phyloP scores from a whole-genome alignment of 2,329 filamentous ascomycete genomes.

The Fusarium napiforme region DNA sequence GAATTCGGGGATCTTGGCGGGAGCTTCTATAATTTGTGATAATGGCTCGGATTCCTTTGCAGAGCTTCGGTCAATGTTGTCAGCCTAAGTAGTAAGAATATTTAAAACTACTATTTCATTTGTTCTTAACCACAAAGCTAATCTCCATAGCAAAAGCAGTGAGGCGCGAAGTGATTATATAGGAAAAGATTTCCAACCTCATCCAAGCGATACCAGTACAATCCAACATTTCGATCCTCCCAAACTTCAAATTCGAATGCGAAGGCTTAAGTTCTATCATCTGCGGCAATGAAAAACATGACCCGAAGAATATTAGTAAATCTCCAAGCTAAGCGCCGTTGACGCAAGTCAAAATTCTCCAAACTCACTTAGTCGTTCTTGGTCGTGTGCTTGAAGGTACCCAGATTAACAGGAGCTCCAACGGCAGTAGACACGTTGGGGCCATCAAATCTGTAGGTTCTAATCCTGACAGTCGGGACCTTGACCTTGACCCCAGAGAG shows the following conservation, averaged over 20 bases:
- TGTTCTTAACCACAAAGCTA: background rate
- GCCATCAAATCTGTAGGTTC: background rate
- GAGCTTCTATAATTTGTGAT: background rate
- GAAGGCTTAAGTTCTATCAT: background rate
- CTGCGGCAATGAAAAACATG: background rate
- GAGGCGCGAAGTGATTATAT: background rate
- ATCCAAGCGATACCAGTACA: background rate
- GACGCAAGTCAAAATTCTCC: background rate
- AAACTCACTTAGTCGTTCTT: background rate
- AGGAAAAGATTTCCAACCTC: background rate
- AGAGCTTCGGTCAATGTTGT: background rate
- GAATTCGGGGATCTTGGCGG: background rate
- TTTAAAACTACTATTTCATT: accelerated
- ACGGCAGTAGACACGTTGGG: background rate
- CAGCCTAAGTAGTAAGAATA: background rate
- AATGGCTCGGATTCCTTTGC: background rate
- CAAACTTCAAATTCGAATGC: background rate
- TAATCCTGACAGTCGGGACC: background rate
- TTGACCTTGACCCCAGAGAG: background rate
- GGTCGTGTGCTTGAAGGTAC: background rate
- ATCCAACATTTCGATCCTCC: background rate
- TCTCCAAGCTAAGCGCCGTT: background rate
- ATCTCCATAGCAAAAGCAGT: background rate
- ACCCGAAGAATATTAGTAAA: background rate
- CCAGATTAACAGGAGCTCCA: background rate